Conservation (phyloP, 2,329 filamentous ascomycete genomes). For the Elsinoe batatas region DNA sequence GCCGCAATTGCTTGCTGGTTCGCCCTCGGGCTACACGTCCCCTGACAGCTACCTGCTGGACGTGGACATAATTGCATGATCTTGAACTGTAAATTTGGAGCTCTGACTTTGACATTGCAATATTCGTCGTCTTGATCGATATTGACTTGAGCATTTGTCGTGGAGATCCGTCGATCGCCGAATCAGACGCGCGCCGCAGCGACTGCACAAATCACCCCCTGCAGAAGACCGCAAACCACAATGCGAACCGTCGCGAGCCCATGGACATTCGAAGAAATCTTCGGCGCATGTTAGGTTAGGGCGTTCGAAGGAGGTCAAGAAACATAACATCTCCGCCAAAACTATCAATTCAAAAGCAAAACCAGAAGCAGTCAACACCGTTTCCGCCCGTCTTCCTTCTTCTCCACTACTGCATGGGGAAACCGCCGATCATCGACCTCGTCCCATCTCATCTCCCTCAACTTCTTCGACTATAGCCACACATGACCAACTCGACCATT, state of each 20-base stretch:
- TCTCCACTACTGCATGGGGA: conserved; percentile 9
- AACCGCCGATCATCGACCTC: conserved; percentile 5
- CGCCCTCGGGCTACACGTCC: background rate
- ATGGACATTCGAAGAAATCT: conserved; percentile 9
- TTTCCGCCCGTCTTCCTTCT: conserved; percentile 3
- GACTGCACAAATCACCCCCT: background rate
- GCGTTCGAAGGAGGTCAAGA: background rate
- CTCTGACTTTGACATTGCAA: background rate
- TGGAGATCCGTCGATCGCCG: conserved; percentile 5
- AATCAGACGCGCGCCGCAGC: background rate
- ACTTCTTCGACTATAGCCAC: background rate
- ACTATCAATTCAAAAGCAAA: background rate
- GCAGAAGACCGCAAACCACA: background rate
- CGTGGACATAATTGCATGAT: background rate
- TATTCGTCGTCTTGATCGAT: background rate
- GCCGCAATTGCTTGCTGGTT: background rate
- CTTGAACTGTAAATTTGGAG: background rate
- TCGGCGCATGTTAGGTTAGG: conserved; percentile 3
- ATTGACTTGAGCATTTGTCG: background rate
- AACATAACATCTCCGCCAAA: background rate
- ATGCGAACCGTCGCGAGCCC: background rate
- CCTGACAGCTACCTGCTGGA: background rate
- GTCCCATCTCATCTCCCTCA: conserved; percentile 5
- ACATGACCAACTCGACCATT: background rate
- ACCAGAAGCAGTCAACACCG: conserved; percentile 2